phyloP scores from a whole-genome alignment of 1,139 yeast species.

The Scheffersomyces illinoinensis region DNA sequence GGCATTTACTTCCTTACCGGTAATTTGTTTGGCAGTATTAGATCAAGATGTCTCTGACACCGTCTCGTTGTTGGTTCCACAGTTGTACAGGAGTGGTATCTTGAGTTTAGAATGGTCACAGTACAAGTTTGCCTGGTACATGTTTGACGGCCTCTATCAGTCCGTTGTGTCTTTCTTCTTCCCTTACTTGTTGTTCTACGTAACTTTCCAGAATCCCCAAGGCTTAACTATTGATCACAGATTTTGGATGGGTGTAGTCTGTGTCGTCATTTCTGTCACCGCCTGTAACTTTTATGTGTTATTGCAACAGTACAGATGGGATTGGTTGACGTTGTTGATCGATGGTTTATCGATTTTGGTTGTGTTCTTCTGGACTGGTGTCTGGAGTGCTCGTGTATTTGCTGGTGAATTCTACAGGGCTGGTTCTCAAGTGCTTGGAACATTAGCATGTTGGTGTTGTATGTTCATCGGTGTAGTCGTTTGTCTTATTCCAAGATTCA shows the following conservation, averaged over 20 bases:
- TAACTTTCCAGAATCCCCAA: constrained; percentile 46
- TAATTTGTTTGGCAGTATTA: constrained; percentile 56
- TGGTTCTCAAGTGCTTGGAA: constrained; percentile 56
- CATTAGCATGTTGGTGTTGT: constrained; percentile 53
- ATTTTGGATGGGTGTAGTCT: constrained; percentile 57
- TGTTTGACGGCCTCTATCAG: constrained; percentile 61
- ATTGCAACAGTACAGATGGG: constrained; percentile 62
- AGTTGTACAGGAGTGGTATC: constrained; percentile 56
- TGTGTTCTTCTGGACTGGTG: constrained; percentile 64
- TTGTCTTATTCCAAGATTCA: constrained; percentile 55
- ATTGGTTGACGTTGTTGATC: constrained; percentile 53
- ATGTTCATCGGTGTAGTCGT: constrained; percentile 47
- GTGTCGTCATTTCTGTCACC: constrained; percentile 49
- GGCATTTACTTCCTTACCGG: constrained; percentile 65
- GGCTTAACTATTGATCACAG: constrained; percentile 58
- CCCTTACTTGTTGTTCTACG: constrained; percentile 51
- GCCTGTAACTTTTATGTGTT: constrained; percentile 56
- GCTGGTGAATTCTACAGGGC: constrained; percentile 54
- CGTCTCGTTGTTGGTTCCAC: constrained; percentile 58
- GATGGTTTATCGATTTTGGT: constrained; percentile 50
- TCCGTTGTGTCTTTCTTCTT: constrained; percentile 57
- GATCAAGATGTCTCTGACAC: constrained; percentile 65
- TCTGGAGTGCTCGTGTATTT: constrained; percentile 50
- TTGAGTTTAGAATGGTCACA: constrained; percentile 55
- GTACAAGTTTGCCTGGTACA: constrained; percentile 52